Percentiles rank a stretch among this genome's conserved stretches.
Conservation (phyloP, 495 filamentous ascomycete genomes). For the Penicillium paxilli region DNA sequence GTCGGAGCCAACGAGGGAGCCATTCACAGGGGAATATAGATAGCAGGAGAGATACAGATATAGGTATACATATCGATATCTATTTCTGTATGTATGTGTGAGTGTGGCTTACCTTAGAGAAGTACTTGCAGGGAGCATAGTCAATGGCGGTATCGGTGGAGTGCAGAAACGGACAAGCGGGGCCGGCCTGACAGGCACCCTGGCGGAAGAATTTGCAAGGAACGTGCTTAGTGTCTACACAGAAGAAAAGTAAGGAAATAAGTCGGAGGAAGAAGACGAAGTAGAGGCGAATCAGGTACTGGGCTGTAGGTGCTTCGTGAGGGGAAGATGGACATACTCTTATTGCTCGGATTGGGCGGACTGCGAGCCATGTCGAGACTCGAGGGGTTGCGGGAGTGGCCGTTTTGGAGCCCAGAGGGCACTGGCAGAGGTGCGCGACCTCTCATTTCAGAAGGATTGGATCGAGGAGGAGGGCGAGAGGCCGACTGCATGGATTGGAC, state of each 20-base stretch:
- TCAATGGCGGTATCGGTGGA: constrained; percentile 77
- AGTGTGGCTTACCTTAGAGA: constrained; percentile 93
- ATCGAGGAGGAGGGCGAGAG: constrained; percentile 24
- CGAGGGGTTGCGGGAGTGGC: constrained; percentile 48
- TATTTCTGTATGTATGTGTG: too few relatives aligned
- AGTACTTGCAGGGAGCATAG: constrained; percentile 94
- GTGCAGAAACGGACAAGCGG: constrained; percentile 94
- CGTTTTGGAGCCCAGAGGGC: constrained; percentile 43
- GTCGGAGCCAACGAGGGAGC: too few relatives aligned
- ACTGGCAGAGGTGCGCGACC: constrained; percentile 43
- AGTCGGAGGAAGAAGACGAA: not conserved
- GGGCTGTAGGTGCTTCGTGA: not conserved
- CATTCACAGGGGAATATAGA: too few relatives aligned
- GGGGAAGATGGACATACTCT: constrained; percentile 62
- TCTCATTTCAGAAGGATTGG: constrained; percentile 42
- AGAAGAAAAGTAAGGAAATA: constrained; percentile 4
- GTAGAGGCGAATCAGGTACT: not conserved
- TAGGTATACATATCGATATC: not conserved
- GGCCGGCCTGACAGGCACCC: constrained; percentile 93
- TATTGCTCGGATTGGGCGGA: constrained; percentile 68
- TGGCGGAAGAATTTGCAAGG: constrained; percentile 99
- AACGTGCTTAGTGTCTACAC: constrained; percentile 89
- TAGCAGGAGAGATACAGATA: too few relatives aligned
- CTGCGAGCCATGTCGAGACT: constrained; percentile 61
- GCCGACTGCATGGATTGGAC: constrained; percentile 19